Conservation (phyloP, 1,284 basidiomycete genomes). For the Salmacisia buchloeana region DNA sequence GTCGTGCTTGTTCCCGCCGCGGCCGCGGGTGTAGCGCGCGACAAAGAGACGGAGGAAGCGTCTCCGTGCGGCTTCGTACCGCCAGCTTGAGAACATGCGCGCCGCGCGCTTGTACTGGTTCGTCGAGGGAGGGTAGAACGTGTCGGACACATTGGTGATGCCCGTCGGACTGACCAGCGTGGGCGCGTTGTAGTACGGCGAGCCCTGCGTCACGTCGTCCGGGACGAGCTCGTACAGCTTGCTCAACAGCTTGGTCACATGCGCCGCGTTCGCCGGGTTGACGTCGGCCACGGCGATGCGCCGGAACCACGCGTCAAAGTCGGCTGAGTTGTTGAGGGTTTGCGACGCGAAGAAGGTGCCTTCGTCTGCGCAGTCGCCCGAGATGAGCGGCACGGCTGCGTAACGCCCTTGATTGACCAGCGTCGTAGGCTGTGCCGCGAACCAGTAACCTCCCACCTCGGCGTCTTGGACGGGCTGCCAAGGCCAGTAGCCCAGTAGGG, state of each 20-base stretch:
- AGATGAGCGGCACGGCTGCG: not conserved
- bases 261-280: not conserved
- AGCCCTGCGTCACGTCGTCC: constrained; percentile 2
- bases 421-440: not conserved
- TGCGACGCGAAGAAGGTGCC: not conserved
- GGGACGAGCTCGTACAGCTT: constrained; percentile 4
- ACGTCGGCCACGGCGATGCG: not conserved
- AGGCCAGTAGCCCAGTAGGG: constrained; percentile 1
- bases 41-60: not conserved
- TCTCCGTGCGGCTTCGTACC: not conserved
- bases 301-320: constrained; percentile 1
- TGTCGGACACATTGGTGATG: not conserved
- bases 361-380: constrained; percentile 6
- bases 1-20: not conserved
- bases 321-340: not conserved
- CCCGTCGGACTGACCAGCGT: not conserved
- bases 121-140: not conserved
- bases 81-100: not conserved
- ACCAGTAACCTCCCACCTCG: not conserved
- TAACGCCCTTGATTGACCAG: not conserved
- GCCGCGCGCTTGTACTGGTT: constrained; percentile 8
- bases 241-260: not conserved
- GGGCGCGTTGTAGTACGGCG: not conserved
- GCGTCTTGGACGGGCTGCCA: constrained; percentile 2
- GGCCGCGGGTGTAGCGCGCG: no score